A percentile compares a stretch with the other conserved stretches of the same genome.
Conservation (phyloP, 208 protist genomes). For the Trypanosomatidae sp. region DNA sequence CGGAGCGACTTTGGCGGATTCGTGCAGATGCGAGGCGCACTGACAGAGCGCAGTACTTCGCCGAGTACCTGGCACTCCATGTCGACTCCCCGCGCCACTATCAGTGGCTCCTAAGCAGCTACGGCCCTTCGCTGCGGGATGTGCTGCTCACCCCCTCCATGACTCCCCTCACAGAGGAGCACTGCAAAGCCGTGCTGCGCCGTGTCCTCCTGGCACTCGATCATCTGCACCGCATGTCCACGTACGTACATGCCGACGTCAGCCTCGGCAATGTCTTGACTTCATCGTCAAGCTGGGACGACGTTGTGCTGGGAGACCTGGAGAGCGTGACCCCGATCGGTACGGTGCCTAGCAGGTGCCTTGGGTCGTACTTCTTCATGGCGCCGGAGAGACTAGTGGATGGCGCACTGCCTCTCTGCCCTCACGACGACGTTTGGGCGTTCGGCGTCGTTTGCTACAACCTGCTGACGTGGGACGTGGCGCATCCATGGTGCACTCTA, state of each 20-base stretch:
- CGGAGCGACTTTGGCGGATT: slow-evolving; percentile 9
- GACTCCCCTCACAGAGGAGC: not conserved
- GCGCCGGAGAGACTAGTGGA: slow-evolving; percentile 36
- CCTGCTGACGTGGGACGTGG: slow-evolving; percentile 27
- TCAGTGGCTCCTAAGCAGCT: slow-evolving; percentile 36
- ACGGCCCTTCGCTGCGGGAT: slow-evolving; percentile 35
- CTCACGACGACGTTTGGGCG: slow-evolving; percentile 56
- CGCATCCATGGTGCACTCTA: slow-evolving; percentile 25
- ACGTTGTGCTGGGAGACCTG: slow-evolving; percentile 27
- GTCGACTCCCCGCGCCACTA: slow-evolving; percentile 33
- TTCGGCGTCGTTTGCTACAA: slow-evolving; percentile 50
- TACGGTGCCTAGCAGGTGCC: not conserved
- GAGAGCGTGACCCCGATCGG: slow-evolving; percentile 17
- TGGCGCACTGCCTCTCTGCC: not conserved
- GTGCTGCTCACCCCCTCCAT: slow-evolving; percentile 8
- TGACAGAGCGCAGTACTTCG: slow-evolving; percentile 21
- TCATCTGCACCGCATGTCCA: slow-evolving; percentile 42
- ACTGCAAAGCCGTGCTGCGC: slow-evolving; percentile 20
- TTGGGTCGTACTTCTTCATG: slow-evolving; percentile 34
- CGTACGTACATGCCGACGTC: slow-evolving; percentile 60
- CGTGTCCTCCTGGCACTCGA: slow-evolving; percentile 42
- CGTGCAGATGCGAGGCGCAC: slow-evolving; percentile 1
- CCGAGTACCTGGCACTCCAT: slow-evolving; percentile 36
- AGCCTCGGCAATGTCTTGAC: slow-evolving; percentile 56
- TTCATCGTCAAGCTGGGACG: not conserved